Percentiles rank a stretch among this genome's conserved stretches.
phyloP scores from a whole-genome alignment of 2,329 filamentous ascomycete species.

The Erysiphe pulchra region DNA sequence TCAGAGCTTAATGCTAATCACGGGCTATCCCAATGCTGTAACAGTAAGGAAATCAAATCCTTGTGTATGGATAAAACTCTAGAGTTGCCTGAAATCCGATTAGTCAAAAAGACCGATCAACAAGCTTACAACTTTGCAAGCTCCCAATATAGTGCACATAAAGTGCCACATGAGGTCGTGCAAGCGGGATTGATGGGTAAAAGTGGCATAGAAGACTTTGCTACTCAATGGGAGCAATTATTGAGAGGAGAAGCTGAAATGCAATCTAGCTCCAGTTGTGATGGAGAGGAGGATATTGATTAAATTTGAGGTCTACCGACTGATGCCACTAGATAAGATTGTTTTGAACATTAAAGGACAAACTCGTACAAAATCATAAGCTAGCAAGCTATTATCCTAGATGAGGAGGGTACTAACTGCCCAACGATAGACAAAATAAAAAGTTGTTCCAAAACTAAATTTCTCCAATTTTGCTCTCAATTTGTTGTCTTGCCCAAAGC shows the following conservation, averaged over 20 bases:
- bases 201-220: constrained; percentile 59
- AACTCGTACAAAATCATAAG: too few species aligned
- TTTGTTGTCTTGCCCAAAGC: too few species aligned
- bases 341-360: too few species aligned
- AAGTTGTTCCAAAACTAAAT: too few species aligned
- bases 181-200: constrained; percentile 40
- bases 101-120: constrained; percentile 65
- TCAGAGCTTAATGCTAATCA: constrained; percentile 12
- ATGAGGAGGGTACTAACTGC: too few species aligned
- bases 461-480: too few species aligned
- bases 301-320: too few species aligned
- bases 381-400: too few species aligned
- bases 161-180: constrained; percentile 81
- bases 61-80: constrained; percentile 23
- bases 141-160: constrained; percentile 81
- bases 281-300: constrained; percentile 3
- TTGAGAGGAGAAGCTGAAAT: constrained; percentile 17
- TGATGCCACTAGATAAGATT: too few species aligned
- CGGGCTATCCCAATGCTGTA: constrained; percentile 13
- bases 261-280: constrained; percentile 15
- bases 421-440: too few species aligned
- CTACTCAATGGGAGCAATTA: constrained; percentile 44
- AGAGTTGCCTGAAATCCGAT: constrained; percentile 50
- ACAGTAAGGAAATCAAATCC: constrained; percentile 7
- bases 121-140: constrained; percentile 70